phyloP scores from a whole-genome alignment of 2,329 filamentous ascomycete species.

The Diaporthe nobilis region DNA sequence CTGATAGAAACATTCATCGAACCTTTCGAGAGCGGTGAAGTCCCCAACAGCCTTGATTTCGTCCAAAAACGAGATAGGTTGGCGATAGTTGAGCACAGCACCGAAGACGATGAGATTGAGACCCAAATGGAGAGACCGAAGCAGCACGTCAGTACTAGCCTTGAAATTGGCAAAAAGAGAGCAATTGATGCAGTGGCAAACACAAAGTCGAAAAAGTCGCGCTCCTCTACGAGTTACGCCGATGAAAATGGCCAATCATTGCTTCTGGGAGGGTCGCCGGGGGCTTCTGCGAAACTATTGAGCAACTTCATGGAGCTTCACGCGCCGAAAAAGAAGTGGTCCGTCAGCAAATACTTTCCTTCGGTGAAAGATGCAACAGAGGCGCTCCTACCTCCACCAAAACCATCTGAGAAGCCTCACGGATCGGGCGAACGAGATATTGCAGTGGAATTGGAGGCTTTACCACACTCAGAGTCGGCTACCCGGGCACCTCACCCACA shows the following conservation, averaged over 20 bases:
- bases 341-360: slow-evolving; percentile 44
- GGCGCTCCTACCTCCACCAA: background rate
- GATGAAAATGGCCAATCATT: background rate
- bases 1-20: slow-evolving; percentile 42
- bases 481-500: slow-evolving; percentile 39
- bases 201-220: slow-evolving; percentile 7
- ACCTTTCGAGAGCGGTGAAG: slow-evolving; percentile 12
- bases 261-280: slow-evolving; percentile 28
- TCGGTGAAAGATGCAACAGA: background rate
- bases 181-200: background rate
- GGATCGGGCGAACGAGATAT: background rate
- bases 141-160: background rate
- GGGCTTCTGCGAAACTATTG: slow-evolving; percentile 41
- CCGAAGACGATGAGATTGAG: slow-evolving; percentile 45
- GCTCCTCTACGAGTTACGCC: background rate
- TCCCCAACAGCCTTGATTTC: slow-evolving; percentile 45
- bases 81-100: slow-evolving; percentile 41
- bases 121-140: background rate
- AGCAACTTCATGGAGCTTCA: slow-evolving; percentile 48
- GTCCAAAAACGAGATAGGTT: slow-evolving; percentile 44
- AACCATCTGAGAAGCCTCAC: background rate
- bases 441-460: background rate
- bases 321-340: slow-evolving; percentile 45
- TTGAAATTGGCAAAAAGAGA: slow-evolving; percentile 23
- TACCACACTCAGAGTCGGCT: background rate